These are phyloP conservation scores for Elsinoe batatas DNA, from an alignment of 2,329 filamentous ascomycete genomes.

Conservation along the genomic window DNA sequence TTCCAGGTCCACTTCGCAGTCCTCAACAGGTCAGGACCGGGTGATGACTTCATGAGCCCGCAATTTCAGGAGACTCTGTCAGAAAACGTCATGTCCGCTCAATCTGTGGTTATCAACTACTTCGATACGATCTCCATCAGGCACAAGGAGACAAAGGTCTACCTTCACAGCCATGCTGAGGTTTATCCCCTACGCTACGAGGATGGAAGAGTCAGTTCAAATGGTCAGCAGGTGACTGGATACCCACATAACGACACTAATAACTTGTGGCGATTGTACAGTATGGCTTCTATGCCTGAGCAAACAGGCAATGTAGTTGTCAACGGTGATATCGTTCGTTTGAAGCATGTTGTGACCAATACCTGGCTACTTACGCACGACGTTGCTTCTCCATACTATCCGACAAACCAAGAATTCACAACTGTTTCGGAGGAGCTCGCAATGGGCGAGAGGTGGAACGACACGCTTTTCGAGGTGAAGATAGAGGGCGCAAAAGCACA, in stretches of 20 bases:
- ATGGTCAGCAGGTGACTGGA: constrained; percentile 93
- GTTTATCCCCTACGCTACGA: constrained; percentile 90
- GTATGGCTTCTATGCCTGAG: constrained; percentile 45
- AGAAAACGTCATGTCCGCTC: constrained; percentile 86
- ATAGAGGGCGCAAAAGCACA: constrained; percentile 74
- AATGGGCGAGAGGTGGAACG: constrained; percentile 63
- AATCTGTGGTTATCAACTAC: constrained; percentile 79
- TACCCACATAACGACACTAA: constrained; percentile 98
- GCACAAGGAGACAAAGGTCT: constrained; percentile 96
- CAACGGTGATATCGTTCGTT: constrained; percentile 76
- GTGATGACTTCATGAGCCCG: constrained; percentile 97
- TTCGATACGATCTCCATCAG: constrained; percentile 78
- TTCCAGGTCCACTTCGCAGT: constrained; percentile 99
- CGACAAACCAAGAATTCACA: constrained; percentile 98
- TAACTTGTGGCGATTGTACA: constrained; percentile 94
- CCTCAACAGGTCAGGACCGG: constrained; percentile 76
- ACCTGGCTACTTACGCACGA: constrained; percentile 85
- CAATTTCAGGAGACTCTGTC: constrained; percentile 95
- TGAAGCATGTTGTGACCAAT: constrained; percentile 79
- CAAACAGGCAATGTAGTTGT: constrained; percentile 56
- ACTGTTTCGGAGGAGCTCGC: constrained; percentile 65
- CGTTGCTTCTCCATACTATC: constrained; percentile 89
- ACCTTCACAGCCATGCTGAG: constrained; percentile 86
- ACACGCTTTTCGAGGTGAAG: constrained; percentile 86
- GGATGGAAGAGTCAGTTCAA: constrained; percentile 91